Evolutionary conservation across 73 alveolate species (phyloP), one percentile per base, ranked within the genome.

Genomic region (Paraurostyla sp.): DNA sequence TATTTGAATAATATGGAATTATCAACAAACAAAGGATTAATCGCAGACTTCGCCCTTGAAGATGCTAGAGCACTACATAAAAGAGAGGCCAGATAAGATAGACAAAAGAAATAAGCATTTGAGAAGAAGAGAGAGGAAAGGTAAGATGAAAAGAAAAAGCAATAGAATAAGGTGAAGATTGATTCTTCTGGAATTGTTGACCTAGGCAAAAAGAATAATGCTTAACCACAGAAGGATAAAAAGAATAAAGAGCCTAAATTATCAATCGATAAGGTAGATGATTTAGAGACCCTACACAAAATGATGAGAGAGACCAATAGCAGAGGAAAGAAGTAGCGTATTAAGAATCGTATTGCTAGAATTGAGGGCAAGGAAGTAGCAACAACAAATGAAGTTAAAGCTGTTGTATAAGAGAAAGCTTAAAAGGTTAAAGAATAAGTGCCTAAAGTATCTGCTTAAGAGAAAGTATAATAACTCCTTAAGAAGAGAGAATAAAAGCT

Each of bases 191-290:
- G 73, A 7, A 51, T 75, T 43, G 87, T 43, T 11, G 73, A 75
- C 4, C 56, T 46, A 22, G 73, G 87, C 18, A 75, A 57, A 46
- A 36, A 23, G 41, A 29, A 45, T 11, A n/a, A n/a, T n/a, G n/a
- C n/a, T n/a, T n/a, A n/a, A n/a, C n/a, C n/a, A n/a, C 36, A 57
- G 42, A 33, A 71, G 42, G 60, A 49, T n/a, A 48, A 45, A 49
- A 46, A 41, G 16, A 30, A 59, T 41, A 48, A 76, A 41, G 18
- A n/a, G n/a, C n/a, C n/a, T n/a, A n/a, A n/a, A n/a, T n/a, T 41
- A n/a, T 56, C 94, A 7, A 88, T 88, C 45, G 94, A 88, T 60
- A 49, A 87, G 76, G 76, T 88, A 15, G 43, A 76, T 0, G 94
- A 88, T 59, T 36, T 59, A 16, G 90, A 76, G 27, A 13, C 13